Base-by-base conservation (phyloP, 2,329 filamentous ascomycete species). In the Sarocladium strictum region DNA sequence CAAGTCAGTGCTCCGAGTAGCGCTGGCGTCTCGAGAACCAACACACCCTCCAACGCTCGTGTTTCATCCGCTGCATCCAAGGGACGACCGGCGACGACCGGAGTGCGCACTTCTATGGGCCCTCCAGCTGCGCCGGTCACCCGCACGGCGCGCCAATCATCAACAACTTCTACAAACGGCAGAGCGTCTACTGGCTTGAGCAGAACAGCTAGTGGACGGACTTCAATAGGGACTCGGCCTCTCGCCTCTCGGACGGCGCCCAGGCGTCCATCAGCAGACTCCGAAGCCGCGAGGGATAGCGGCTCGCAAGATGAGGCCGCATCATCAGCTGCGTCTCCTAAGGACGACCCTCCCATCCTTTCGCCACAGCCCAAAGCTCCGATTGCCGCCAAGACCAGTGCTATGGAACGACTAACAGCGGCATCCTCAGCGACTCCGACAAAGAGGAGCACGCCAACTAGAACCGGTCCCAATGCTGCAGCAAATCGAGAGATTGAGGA, bases 401-500 rank as follows among this genome's bases (percentile, higher is more conserved):
- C 75, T 1, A 64, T 83, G 17, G 79, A 83, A 62, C 78, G 71
- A 58, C 72, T 81, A 12, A 78, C 77, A 19, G 70, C 70, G 10
- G 70, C 65, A 3, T 58, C 67, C 3, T 59, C 67, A 29, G 27
- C 50, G 9, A 35, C 50, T 24, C 61, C 68, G 2, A 57, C 62
- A 32, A 68, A 65, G 38, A 58, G 67, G 19, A 26, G 66, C 35
- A 59, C 67, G 2, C 59, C 66, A 26, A 55, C 60, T 32, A 58
- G 67, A 12, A 60, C 64, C 26, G 54, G 62, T 15, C 23, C 67
- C 55, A 78, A 80, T 55, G 78, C 80, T 7, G 75, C 79, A 1
- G 71, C 79, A 2, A 77, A 73, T 21, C 79, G 86, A 58, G 88
- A 95, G 64, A 83, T 93, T 19, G 92, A 97, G 61, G 90, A 96